Evolutionary conservation across 331 rosid genomes (phyloP).

Genomic region (Pyracantha coccinea): DNA sequence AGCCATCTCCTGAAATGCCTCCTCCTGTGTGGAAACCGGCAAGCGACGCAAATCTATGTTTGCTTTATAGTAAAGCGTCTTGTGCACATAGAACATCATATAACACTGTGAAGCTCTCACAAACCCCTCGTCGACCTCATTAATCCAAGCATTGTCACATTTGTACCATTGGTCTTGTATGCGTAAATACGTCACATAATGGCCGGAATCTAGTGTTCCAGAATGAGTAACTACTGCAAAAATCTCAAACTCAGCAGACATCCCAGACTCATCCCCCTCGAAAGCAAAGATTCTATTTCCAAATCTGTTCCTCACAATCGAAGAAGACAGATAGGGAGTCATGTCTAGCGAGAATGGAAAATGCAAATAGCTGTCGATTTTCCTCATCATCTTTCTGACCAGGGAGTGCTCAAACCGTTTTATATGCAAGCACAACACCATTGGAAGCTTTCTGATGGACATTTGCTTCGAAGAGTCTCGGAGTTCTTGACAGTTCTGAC

Average conservation of each 20-base stretch:
- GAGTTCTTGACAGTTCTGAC: conserved; percentile 62
- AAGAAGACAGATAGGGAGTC: conserved; percentile 71
- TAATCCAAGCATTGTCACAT: conserved; percentile 91
- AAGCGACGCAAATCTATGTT: conserved; percentile 40
- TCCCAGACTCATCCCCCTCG: conserved; percentile 64
- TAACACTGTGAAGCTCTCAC: conserved; percentile 92
- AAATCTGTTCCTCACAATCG: conserved; percentile 69
- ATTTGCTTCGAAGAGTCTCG: conserved; percentile 73
- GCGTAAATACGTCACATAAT: conserved; percentile 66
- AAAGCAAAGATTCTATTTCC: conserved; percentile 75
- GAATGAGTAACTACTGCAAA: conserved; percentile 83
- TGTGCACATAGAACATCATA: conserved; percentile 80
- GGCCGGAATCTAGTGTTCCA: conserved; percentile 84
- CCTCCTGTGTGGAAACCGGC: conserved; percentile 39
- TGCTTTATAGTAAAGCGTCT: conserved; percentile 35
- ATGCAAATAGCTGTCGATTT: conserved; percentile 65
- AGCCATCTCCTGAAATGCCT: conserved; percentile 36
- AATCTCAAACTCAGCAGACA: conserved; percentile 56
- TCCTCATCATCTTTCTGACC: conserved; percentile 50
- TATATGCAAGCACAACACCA: conserved; percentile 71
- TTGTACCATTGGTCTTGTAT: conserved; percentile 68
- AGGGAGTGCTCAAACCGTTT: conserved; percentile 80
- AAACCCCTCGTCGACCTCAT: conserved; percentile 66
- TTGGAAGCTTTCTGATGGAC: conserved; percentile 76
- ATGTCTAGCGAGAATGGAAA: conserved; percentile 78